Evolutionary conservation across 805 yeast genomes (phyloP).

Genomic region (Saturnispora sanitii): DNA sequence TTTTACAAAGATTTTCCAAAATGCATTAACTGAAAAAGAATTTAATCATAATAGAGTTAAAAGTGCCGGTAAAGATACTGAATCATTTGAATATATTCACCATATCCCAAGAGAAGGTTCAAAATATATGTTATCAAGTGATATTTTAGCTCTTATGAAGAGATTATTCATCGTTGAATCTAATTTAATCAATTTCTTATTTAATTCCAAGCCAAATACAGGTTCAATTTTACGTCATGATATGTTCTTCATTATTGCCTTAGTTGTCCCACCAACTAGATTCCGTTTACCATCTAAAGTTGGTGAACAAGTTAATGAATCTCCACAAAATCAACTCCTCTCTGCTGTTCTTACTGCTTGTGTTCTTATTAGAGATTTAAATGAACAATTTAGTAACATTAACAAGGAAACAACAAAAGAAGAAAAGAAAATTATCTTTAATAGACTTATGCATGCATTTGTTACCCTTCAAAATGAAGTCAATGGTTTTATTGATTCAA

Average conservation of each 20-base stretch:
- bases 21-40: constrained; percentile 75
- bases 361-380: constrained; percentile 75
- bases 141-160: constrained; percentile 69
- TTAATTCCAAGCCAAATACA: constrained; percentile 67
- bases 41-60: constrained; percentile 69
- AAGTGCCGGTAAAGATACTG: constrained; percentile 37
- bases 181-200: constrained; percentile 54
- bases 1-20: constrained; percentile 82
- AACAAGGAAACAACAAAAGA: constrained; percentile 54
- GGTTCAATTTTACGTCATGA: constrained; percentile 51
- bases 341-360: constrained; percentile 74
- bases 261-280: constrained; percentile 93
- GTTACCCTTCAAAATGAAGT: constrained; percentile 93
- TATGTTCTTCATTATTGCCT: constrained; percentile 78
- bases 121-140: constrained; percentile 80
- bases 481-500: constrained; percentile 84
- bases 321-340: constrained; percentile 81
- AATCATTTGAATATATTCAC: constrained; percentile 24
- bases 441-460: constrained; percentile 89
- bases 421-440: constrained; percentile 59
- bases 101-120: constrained; percentile 60
- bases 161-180: constrained; percentile 70
- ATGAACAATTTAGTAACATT: constrained; percentile 66
- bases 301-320: constrained; percentile 95
- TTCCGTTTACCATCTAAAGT: constrained; percentile 94